Conservation (phyloP, 2,329 filamentous ascomycete species). For the Diaporthe amygdali region DNA sequence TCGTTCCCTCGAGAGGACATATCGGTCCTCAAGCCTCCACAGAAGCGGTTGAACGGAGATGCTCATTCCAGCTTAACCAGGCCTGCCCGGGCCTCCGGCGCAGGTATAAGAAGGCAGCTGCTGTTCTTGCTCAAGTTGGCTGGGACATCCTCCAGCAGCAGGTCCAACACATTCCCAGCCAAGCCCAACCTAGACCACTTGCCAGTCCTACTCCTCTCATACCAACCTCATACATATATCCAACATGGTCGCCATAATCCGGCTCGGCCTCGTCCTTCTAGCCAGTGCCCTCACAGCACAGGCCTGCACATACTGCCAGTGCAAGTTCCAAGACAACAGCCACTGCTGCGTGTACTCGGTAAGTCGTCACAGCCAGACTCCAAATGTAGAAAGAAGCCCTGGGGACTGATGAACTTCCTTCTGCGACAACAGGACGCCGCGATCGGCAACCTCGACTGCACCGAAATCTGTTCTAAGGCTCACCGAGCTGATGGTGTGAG, state of each 20-base stretch:
- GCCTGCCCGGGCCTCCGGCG: neutral
- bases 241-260: neutral
- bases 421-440: neutral
- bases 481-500: neutral
- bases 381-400: too few species aligned
- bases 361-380: neutral
- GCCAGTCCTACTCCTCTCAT: neutral
- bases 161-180: neutral
- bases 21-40: neutral
- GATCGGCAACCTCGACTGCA: neutral
- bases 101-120: neutral
- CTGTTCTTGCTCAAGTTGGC: neutral
- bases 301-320: slow-evolving; percentile 10
- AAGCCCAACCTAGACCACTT: neutral
- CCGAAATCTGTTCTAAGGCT: neutral
- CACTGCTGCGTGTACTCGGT: slow-evolving; percentile 10
- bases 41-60: neutral
- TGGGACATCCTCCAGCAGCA: neutral
- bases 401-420: neutral
- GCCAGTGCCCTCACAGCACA: neutral
- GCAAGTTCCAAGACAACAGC: slow-evolving; percentile 3
- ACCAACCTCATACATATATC: neutral
- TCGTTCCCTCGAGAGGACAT: neutral
- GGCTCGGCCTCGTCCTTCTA: neutral
- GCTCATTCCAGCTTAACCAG: neutral